These are phyloP conservation scores for Drechmeria coniospora DNA, from an alignment of 2,329 filamentous ascomycete genomes.

Conservation along the genomic window DNA sequence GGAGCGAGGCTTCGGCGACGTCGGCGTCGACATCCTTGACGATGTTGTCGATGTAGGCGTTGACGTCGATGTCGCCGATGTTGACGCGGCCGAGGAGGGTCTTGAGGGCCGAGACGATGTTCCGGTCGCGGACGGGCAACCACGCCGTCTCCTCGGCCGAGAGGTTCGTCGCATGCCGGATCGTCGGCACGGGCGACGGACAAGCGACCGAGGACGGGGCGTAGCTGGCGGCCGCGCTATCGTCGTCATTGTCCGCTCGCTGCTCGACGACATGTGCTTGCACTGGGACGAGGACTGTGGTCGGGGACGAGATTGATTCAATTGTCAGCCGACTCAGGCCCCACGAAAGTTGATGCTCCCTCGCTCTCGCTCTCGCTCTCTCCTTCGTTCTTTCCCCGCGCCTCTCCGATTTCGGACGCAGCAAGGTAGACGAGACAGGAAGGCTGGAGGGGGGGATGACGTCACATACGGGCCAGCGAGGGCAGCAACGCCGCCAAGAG, in stretches of 20 bases:
- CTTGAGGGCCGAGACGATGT: slow-evolving; percentile 6
- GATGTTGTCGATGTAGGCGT: slow-evolving; percentile 6
- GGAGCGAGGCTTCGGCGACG: slow-evolving; percentile 9
- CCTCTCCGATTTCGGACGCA: too few species aligned
- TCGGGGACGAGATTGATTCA: too few species aligned
- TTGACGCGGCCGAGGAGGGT: slow-evolving; percentile 6
- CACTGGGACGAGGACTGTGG: too few species aligned
- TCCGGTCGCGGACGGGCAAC: slow-evolving; percentile 6
- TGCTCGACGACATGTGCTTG: too few species aligned
- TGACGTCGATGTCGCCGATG: slow-evolving; percentile 6
- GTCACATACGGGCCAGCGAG: neutral
- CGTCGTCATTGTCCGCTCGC: too few species aligned
- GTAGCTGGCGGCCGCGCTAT: slow-evolving; percentile 5
- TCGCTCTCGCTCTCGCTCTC: too few species aligned
- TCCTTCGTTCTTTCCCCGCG: too few species aligned
- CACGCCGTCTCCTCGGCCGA: slow-evolving; percentile 8
- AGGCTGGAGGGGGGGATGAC: too few species aligned
- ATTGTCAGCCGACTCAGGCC: too few species aligned
- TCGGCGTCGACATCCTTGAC: slow-evolving; percentile 2
- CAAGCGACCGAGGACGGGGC: slow-evolving; percentile 7
- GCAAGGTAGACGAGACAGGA: too few species aligned
- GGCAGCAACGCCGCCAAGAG: neutral
- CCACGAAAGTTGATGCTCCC: too few species aligned
- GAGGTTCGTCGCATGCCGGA: slow-evolving; percentile 6
- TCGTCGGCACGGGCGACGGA: slow-evolving; percentile 4